Percentiles rank a stretch among this genome's conserved stretches.
These are phyloP conservation scores for Fusarium acutatum DNA, from an alignment of 2,329 filamentous ascomycete genomes.

Conservation along the genomic window DNA sequence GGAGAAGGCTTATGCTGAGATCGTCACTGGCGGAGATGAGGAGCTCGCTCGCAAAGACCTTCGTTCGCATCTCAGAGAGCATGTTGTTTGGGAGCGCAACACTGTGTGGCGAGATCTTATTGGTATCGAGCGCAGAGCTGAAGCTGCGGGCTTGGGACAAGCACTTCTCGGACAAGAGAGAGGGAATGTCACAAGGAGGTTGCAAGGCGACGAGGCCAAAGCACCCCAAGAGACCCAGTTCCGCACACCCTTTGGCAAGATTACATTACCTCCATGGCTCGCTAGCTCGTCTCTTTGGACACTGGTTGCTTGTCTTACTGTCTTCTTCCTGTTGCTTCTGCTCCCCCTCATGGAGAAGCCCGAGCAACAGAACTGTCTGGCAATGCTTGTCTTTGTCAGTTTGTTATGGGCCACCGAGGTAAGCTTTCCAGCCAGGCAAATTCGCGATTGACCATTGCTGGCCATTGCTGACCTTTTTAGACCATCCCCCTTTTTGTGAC, in stretches of 20 bases:
- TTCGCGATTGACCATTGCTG: neutral
- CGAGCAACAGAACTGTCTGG: constrained; percentile 96
- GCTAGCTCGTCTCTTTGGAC: constrained; percentile 83
- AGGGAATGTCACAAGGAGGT: constrained; percentile 71
- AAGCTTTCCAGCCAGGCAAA: constrained; percentile 39
- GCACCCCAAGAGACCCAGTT: constrained; percentile 71
- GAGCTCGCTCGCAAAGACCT: constrained; percentile 83
- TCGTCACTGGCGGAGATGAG: constrained; percentile 84
- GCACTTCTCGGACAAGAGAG: constrained; percentile 81
- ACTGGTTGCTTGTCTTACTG: constrained; percentile 71
- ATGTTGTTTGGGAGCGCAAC: constrained; percentile 98
- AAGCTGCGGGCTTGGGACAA: constrained; percentile 90
- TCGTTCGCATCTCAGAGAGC: constrained; percentile 89
- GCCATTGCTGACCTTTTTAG: constrained; percentile 51
- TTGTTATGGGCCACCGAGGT: constrained; percentile 96
- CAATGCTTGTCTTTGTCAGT: constrained; percentile 92
- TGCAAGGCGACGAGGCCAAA: constrained; percentile 86
- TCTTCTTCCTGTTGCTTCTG: constrained; percentile 79
- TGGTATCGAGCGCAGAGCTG: constrained; percentile 92
- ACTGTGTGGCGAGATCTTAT: constrained; percentile 99
- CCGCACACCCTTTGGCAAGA: constrained; percentile 79
- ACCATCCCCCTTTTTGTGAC: constrained; percentile 98
- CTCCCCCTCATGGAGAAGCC: constrained; percentile 84
- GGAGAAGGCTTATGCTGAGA: constrained; percentile 80
- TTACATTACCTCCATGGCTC: constrained; percentile 82